Evolutionary conservation across 345 rosid species (phyloP).

Genomic region (Acer saccharum): DNA sequence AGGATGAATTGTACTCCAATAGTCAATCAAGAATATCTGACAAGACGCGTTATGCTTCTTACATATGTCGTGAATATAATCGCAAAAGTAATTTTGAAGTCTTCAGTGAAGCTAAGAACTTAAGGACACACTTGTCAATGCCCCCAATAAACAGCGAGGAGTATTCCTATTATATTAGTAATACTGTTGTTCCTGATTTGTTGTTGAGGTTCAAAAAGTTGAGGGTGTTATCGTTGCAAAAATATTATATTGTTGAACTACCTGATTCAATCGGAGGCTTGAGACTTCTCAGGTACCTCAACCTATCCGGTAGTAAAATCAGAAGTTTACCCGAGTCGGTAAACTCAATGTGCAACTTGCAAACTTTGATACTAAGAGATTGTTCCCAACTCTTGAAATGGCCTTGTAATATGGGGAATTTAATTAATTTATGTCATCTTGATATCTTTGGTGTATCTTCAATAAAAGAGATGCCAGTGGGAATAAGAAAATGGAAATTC

Average conservation of each 20-base stretch:
- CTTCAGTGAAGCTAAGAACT: not conserved
- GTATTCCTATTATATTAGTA: not conserved
- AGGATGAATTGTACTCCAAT: not conserved
- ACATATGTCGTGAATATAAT: not conserved
- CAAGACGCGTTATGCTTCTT: not conserved
- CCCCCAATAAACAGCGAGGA: not conserved
- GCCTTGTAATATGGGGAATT: not conserved
- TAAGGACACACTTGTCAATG: not conserved
- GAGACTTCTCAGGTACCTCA: constrained; percentile 2
- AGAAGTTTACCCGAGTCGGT: constrained; percentile 6
- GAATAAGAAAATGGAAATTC: not conserved
- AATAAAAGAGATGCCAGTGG: not conserved
- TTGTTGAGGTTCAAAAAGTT: not conserved
- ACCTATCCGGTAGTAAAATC: constrained; percentile 6
- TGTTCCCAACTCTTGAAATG: not conserved
- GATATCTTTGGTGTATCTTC: not conserved
- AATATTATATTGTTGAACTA: not conserved
- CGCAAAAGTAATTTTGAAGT: not conserved
- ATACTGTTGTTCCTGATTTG: not conserved
- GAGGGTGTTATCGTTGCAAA: not conserved
- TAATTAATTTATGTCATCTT: constrained; percentile 10
- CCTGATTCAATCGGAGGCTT: not conserved
- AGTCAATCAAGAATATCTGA: not conserved
- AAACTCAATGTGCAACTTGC: constrained; percentile 1
- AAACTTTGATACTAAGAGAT: constrained; percentile 5